phyloP scores from a whole-genome alignment of 164 flowering plant genomes.

The Tinospora cordifolia region DNA sequence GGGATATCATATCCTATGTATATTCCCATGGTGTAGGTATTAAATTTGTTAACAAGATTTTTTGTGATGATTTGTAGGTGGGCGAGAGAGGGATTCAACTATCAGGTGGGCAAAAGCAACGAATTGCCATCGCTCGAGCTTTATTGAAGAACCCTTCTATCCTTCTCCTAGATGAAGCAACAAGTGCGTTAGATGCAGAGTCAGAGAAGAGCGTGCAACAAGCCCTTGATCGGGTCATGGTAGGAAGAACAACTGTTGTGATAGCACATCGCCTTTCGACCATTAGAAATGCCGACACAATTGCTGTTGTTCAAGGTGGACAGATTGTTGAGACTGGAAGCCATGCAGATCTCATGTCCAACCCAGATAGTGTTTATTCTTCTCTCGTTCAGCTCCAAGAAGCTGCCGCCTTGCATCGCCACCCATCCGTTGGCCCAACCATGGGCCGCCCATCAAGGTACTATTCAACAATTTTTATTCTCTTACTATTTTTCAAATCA shows the following conservation, averaged over 20 bases:
- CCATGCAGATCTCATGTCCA: conserved; percentile 75
- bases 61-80: background rate
- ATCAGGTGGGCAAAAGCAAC: conserved; percentile 15
- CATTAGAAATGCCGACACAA: conserved; percentile 8
- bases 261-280: conserved; percentile 12
- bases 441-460: conserved; percentile 59
- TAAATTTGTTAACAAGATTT: background rate
- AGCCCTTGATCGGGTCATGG: conserved; percentile 12
- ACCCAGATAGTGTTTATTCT: conserved; percentile 62
- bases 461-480: background rate
- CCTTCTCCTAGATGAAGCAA: conserved; percentile 15
- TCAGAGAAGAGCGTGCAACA: conserved; percentile 13
- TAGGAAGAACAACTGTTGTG: conserved; percentile 7
- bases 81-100: conserved; percentile 14
- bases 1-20: no score
- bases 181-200: conserved; percentile 11
- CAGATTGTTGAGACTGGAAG: conserved; percentile 20
- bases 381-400: conserved; percentile 77
- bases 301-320: conserved; percentile 10
- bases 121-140: conserved; percentile 15
- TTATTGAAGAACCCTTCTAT: conserved; percentile 9
- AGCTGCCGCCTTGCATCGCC: conserved; percentile 23
- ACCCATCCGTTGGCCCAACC: conserved; percentile 31
- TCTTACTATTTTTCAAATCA: no score
- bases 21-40: no score